phyloP scores from a whole-genome alignment of 2,329 filamentous ascomycete species.

The Furcasterigmium furcatum region DNA sequence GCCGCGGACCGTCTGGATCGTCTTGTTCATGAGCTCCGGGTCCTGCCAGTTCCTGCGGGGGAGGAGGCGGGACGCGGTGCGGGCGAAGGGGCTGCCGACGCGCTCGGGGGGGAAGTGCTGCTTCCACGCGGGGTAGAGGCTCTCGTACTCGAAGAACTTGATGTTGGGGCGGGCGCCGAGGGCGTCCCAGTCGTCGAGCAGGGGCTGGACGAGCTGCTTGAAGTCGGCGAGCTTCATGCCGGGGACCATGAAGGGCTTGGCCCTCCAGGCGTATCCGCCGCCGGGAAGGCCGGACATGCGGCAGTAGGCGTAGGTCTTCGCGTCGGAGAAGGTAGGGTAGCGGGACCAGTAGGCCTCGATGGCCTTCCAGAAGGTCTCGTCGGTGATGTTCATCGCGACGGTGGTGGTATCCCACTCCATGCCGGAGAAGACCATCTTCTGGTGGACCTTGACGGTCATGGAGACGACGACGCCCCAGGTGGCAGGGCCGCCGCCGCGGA shows the following conservation, averaged over 20 bases:
- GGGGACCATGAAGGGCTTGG: constrained; percentile 19
- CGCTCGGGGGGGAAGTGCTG: constrained; percentile 34
- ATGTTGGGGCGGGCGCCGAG: constrained; percentile 19
- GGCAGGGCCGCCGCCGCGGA: constrained; percentile 40
- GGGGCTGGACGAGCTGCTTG: constrained; percentile 27
- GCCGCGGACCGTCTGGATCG: constrained; percentile 19
- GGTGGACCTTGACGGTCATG: constrained; percentile 29
- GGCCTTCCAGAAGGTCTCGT: constrained; percentile 27
- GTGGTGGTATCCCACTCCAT: constrained; percentile 18
- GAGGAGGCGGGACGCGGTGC: constrained; percentile 34
- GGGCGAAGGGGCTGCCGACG: constrained; percentile 17
- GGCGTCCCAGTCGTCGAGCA: constrained; percentile 24
- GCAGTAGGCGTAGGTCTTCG: constrained; percentile 22
- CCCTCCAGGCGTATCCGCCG: background rate
- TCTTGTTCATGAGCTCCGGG: constrained; percentile 18
- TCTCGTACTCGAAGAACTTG: constrained; percentile 23
- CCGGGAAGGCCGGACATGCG: background rate
- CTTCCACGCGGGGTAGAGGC: constrained; percentile 31
- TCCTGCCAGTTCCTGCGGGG: constrained; percentile 31
- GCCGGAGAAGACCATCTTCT: constrained; percentile 26
- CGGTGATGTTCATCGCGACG: constrained; percentile 25
- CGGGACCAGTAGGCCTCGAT: constrained; percentile 25
- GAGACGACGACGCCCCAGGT: constrained; percentile 41
- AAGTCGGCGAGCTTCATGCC: constrained; percentile 27
- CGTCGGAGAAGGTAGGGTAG: constrained; percentile 23